phyloP scores from a whole-genome alignment of 1,284 basidiomycete species.

The Phellopilus nigrolimitatus region DNA sequence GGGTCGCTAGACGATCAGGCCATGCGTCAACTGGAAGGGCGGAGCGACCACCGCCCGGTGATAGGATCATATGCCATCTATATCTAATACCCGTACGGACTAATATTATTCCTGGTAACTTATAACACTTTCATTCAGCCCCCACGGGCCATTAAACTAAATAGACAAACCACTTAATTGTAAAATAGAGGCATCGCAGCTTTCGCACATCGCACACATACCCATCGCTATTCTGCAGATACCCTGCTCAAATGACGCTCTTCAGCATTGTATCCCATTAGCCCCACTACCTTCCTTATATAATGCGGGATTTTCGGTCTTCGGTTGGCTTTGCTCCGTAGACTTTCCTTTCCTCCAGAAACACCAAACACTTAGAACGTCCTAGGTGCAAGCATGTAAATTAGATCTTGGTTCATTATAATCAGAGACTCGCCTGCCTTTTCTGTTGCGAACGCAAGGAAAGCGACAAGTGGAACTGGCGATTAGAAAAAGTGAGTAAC shows the following conservation, averaged over 20 bases:
- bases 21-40: constrained; percentile 73
- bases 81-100: constrained; percentile 30
- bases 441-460: constrained; percentile 17
- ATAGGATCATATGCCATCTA: constrained; percentile 70
- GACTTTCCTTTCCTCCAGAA: constrained; percentile 11
- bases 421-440: constrained; percentile 4
- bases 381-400: constrained; percentile 5
- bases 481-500: background rate
- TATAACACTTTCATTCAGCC: background rate
- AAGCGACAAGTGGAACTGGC: constrained; percentile 18
- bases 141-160: too few relatives aligned
- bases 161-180: constrained; percentile 4
- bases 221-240: constrained; percentile 9
- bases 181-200: background rate
- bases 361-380: constrained; percentile 15
- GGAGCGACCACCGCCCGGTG: constrained; percentile 76
- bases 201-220: background rate
- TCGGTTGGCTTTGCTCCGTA: background rate
- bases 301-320: background rate
- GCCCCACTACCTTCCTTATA: background rate
- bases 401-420: background rate
- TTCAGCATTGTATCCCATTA: background rate
- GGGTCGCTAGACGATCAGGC: constrained; percentile 69
- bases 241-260: background rate
- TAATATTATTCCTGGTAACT: background rate